Evolutionary conservation across 2,329 filamentous ascomycete species (phyloP), one percentile per base, ranked within the genome.

Genomic region (Pseudogymnoascus sp.): DNA sequence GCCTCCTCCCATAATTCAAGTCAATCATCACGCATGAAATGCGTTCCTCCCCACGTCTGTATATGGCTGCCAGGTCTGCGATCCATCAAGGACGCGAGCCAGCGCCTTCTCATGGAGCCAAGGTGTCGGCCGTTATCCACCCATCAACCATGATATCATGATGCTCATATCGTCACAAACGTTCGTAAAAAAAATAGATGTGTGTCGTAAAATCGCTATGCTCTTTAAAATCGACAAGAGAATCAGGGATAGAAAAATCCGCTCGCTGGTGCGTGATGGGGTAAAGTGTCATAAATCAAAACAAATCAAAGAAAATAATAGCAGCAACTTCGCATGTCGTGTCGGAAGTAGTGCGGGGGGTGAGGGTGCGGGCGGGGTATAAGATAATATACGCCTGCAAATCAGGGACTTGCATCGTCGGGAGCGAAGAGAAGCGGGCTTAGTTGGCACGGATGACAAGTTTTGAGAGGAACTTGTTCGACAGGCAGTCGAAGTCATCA

Each of bases 381-480:
- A 56, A 14, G 61, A 37, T 36, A 56, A 53, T 62, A 62, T 50
- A 62, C 12, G 34, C 42, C 42, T 53, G 42, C 38, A 59, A 62
- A 53, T 63, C 28, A 61, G 59, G 38, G 59, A 44, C 50, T 34
- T 56, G 50, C 50, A 14, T 56, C 28, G 50, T 56, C 28, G 16
- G 28, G 6, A 21, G 31, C 23, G 23, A 14, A 25, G 60, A 16
- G 18, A 18, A 34, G 28, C 12, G 40, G 31, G 42, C 53, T 75
- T 82, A 96, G 80, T 96, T 96, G 72, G 93, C 90, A 71, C 93
- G 91, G 76, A 97, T 96, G 75, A 97, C 93, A 73, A 97, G 85
- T 79, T 96, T 96, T 38, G 93, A 96, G 70, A 97, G 80, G 81
- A 97, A 97, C 81, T 97, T 97, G 82, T 96, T 97, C 62, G 93